Conservation (phyloP, 768 basidiomycete genomes). For the Crassisporium funariophilum region DNA sequence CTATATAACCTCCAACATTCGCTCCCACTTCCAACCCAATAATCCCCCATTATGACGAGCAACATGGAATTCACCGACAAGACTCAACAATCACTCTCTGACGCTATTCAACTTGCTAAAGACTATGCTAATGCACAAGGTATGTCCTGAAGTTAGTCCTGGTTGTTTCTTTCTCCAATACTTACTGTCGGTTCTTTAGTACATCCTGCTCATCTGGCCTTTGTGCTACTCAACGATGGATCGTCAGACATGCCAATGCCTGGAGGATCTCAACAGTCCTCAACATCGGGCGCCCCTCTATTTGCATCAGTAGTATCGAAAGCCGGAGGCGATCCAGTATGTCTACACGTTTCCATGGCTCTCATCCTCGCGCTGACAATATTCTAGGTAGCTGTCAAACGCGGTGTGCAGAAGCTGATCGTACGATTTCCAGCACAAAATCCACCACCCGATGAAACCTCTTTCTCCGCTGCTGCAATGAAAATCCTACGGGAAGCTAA, state of each 20-base stretch:
- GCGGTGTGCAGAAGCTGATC: conserved; percentile 73
- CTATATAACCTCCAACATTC: conserved; percentile 6
- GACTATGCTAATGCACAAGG: conserved; percentile 85
- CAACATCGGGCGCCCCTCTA: conserved; percentile 53
- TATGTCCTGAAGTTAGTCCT: conserved; percentile 36
- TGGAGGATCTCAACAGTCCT: conserved; percentile 29
- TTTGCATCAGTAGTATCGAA: conserved; percentile 78
- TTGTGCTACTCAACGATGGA: conserved; percentile 75
- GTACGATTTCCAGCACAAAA: conserved; percentile 81
- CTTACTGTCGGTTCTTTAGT: conserved; percentile 44
- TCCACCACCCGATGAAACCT: conserved; percentile 83
- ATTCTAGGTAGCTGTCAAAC: conserved; percentile 58
- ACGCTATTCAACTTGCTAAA: conserved; percentile 78
- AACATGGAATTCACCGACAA: conserved; percentile 88
- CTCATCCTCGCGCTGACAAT: not conserved
- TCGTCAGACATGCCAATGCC: conserved; percentile 34
- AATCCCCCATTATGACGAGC: conserved; percentile 41
- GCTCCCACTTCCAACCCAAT: not conserved
- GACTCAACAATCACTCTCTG: conserved; percentile 66
- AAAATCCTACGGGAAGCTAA: conserved; percentile 77
- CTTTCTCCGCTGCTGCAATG: conserved; percentile 55
- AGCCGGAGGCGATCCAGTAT: conserved; percentile 83
- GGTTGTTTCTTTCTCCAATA: not conserved
- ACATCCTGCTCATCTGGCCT: conserved; percentile 81
- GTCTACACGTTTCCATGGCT: conserved; percentile 24